Base-by-base conservation (phyloP, 192 early-diverging fungal genomes). In the Geranomyces michiganensis region DNA sequence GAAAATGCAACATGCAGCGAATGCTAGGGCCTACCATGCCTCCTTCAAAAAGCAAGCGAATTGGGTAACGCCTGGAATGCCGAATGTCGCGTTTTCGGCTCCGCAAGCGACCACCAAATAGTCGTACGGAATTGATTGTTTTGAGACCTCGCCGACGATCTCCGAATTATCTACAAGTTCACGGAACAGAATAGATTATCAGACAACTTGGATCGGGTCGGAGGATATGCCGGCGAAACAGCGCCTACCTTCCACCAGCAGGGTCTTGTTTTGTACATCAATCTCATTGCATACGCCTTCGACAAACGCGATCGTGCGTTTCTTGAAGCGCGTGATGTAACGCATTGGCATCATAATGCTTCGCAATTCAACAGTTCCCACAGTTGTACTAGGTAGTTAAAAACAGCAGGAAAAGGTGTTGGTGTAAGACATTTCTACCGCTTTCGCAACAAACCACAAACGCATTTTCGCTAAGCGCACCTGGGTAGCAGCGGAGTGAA, bases 251-350 rank as follows among this genome's bases (percentile, higher is more conserved):
- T 87, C 80, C 63, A 97, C 84, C 21, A 84, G 88, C 62, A 97
- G 84, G n/a, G 80, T 81, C 81, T 95, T 93, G 48, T 82, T 84
- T 24, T 85, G 87, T 8, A 88, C 88, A 62, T 97, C 92, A 68
- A 97, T 93, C n/a, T 91, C 83, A 7, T 86, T 94, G 85, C 93
- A 95, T 67, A 90, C 92, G 68, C 91, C 94, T 78, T 97, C 96
- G 66, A 92, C 89, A 70, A 96, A 93, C 79, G 83, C 86, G 75
- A 95, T 88, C 68, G 89, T 89, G 45, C 93, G 87, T 47, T 79
- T 81, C 84, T 97, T 97, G 84, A 92, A 90, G 24, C 93, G 87
- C 59, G 90, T 92, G 59, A 97, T 81, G 82, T 88, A 92, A 21
- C 93, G 91, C 56, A 94, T 85, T 9, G 93, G 93, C 78, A 92